These are phyloP conservation scores for Boehmeria nivea DNA, from an alignment of 306 rosid genomes.

Conservation along the genomic window DNA sequence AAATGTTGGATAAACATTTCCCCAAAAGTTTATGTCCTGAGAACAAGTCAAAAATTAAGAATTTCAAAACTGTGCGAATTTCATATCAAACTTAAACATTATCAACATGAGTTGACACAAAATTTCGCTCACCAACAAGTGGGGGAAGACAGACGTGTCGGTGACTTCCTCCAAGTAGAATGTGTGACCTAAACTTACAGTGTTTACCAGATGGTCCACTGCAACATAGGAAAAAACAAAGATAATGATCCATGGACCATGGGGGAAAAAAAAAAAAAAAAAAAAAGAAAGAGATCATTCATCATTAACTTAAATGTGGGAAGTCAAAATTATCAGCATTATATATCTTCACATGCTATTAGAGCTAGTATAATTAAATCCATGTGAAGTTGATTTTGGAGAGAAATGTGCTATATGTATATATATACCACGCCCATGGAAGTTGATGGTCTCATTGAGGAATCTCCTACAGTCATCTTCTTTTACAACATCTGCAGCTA, in stretches of 20 bases:
- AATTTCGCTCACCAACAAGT: conserved; percentile 49
- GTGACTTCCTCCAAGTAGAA: conserved; percentile 82
- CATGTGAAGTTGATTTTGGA: too few relatives aligned
- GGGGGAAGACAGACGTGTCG: conserved; percentile 75
- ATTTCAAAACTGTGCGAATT: not conserved
- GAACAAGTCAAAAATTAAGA: not conserved
- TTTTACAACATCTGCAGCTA: conserved; percentile 88
- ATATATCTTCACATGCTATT: too few relatives aligned
- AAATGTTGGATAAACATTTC: conserved; percentile 75
- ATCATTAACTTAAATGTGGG: not conserved
- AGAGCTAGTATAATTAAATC: not conserved
- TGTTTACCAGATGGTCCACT: conserved; percentile 85
- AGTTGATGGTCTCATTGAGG: conserved; percentile 43
- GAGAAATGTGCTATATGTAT: too few relatives aligned
- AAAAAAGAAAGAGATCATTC: not conserved
- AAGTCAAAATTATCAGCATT: too few relatives aligned
- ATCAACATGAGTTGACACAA: not conserved
- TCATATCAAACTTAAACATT: not conserved
- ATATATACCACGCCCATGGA: conserved; percentile 56
- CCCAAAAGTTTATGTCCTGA: conserved; percentile 88
- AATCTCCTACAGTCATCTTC: conserved; percentile 84
- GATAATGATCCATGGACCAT: not conserved
- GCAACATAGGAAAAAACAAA: conserved; percentile 16
- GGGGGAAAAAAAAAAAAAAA: not conserved
- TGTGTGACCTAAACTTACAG: conserved; percentile 83